A percentile compares a stretch with the other conserved stretches of the same genome.
Conservation (phyloP, 768 basidiomycete species). For the Podaxis sp. region DNA sequence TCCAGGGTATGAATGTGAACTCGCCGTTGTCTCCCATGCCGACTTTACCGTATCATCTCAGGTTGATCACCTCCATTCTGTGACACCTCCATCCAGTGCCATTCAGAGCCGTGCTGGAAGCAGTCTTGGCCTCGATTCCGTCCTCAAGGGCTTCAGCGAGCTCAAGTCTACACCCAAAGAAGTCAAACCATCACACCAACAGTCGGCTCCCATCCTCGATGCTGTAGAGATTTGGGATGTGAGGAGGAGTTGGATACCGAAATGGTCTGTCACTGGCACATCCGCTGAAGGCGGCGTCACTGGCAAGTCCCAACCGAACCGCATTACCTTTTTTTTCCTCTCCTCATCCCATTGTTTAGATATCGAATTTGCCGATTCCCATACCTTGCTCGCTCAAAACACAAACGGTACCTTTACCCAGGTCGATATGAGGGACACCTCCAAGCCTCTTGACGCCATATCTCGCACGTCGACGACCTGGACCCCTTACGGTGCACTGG, state of each 20-base stretch:
- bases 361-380: slow-evolving; percentile 65
- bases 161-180: slow-evolving; percentile 14
- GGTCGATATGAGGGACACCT: slow-evolving; percentile 66
- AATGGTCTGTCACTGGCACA: slow-evolving; percentile 73
- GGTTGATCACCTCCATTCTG: slow-evolving; percentile 20
- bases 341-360: slow-evolving; percentile 42
- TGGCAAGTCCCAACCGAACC: slow-evolving; percentile 40
- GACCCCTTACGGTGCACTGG: slow-evolving; percentile 62
- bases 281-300: slow-evolving; percentile 71
- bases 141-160: slow-evolving; percentile 22
- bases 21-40: slow-evolving; percentile 71
- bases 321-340: not conserved
- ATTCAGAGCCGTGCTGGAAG: slow-evolving; percentile 30
- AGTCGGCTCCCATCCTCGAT: slow-evolving; percentile 40
- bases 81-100: slow-evolving; percentile 15
- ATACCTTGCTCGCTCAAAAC: slow-evolving; percentile 74
- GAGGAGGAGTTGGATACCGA: slow-evolving; percentile 75
- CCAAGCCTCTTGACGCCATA: slow-evolving; percentile 66
- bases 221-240: slow-evolving; percentile 87
- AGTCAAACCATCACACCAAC: not conserved
- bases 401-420: slow-evolving; percentile 78
- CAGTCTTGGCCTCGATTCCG: slow-evolving; percentile 27
- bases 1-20: slow-evolving; percentile 72
- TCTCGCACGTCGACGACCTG: slow-evolving; percentile 65
- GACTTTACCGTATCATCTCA: slow-evolving; percentile 38